Evolutionary conservation across 176 grass and related monocot species (phyloP), one percentile per base, ranked within the genome.

Genomic region (Aegilops umbellulata): DNA sequence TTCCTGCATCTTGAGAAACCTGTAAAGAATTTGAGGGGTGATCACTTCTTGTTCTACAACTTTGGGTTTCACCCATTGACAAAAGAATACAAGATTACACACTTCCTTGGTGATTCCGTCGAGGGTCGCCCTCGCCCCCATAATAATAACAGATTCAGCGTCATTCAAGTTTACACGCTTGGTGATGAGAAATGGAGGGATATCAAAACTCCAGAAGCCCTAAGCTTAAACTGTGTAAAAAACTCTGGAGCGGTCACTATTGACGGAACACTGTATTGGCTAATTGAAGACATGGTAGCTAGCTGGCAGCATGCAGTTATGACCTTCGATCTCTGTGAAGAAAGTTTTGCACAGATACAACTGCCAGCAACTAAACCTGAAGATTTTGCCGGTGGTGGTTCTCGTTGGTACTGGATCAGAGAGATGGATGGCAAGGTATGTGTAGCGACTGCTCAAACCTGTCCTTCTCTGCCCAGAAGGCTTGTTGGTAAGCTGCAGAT

Each of bases 151-250:
- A 36, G 15, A 36, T 78, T 60, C 42, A 65, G 24, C 26, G 30
- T 64, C 53, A 73, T 84, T 79, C 81, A 88, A 38, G 65, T 88
- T 36, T 79, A 88, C 36, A 88, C 51, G 8, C 86, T 88, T 65
- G 82, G 76, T 31, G 62, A 77, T 84, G 81, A 80, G n/a, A 64
- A 31, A 11, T 80, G 66, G 81, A 84, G 39, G 72, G 38, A 88
- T 64, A 30, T 88, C 25, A 32, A n/a, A 71, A 46, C n/a, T 64
- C 55, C 65, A 38, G 10, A 51, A 27, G 26, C 64, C 78, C 38
- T 76, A 60, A 82, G 38, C 53, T 63, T 88, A 61, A 39, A 17
- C 12, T 79, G 65, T 36, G 36, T 88, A 4, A 27, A 35, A 26
- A 10, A 34, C 27, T 61, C 10, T 25, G 74, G 65, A 53, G 38